Conservation (phyloP, 1,284 basidiomycete species). For the Waitea zeae region DNA sequence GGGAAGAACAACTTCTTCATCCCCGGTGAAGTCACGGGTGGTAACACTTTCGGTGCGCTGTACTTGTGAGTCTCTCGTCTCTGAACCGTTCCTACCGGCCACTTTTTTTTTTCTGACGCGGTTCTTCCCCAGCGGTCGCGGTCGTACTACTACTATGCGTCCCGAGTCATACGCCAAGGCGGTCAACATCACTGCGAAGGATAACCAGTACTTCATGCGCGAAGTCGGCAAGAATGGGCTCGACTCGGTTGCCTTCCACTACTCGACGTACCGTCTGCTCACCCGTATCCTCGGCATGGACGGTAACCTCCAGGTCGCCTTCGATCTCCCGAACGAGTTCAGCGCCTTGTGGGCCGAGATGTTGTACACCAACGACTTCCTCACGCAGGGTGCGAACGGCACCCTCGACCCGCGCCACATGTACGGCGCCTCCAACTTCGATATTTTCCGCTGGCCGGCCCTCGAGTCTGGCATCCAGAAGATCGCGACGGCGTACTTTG, state of each 20-base stretch:
- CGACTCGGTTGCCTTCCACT: conserved; percentile 77
- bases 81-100: neutral
- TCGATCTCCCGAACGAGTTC: conserved; percentile 69
- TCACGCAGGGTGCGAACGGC: conserved; percentile 48
- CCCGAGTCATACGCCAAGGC: conserved; percentile 52
- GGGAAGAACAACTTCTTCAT: conserved; percentile 82
- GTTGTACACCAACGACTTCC: conserved; percentile 73
- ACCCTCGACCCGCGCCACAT: conserved; percentile 69
- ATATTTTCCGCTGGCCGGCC: conserved; percentile 84
- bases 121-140: conserved; percentile 68
- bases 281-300: conserved; percentile 84
- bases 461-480: conserved; percentile 67
- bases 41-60: conserved; percentile 74
- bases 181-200: conserved; percentile 37
- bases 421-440: conserved; percentile 84
- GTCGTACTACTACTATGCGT: conserved; percentile 55
- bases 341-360: conserved; percentile 80
- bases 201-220: conserved; percentile 68
- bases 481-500: conserved; percentile 59
- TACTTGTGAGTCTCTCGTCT: no score
- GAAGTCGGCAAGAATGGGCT: conserved; percentile 41
- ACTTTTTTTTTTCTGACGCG: conserved; percentile 2
- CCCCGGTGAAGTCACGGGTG: conserved; percentile 86
- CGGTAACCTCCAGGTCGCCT: conserved; percentile 77
- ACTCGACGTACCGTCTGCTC: conserved; percentile 76